Percentiles rank a stretch among this genome's conserved stretches.
phyloP scores from a whole-genome alignment of 352 stramenopile genomes.

The Phytophthora macrochlamydospora region DNA sequence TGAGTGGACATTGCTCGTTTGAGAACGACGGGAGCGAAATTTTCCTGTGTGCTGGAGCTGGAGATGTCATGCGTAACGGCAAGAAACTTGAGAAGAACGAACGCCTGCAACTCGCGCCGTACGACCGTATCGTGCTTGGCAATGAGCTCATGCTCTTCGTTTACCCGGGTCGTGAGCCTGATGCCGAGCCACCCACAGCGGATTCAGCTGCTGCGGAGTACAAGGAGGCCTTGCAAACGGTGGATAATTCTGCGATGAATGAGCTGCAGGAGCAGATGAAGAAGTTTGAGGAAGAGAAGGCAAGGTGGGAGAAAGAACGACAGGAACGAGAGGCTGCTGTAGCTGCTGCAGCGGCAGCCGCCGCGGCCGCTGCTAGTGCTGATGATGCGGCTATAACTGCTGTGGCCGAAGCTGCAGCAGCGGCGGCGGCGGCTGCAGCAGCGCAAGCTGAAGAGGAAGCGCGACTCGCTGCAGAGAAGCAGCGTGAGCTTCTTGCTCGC shows the following conservation, averaged over 20 bases:
- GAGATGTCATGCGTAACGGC: slow-evolving; percentile 90
- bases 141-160: slow-evolving; percentile 90
- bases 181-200: slow-evolving; percentile 65
- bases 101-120: slow-evolving; percentile 52
- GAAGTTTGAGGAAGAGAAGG: slow-evolving; percentile 90
- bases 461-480: slow-evolving; percentile 40
- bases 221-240: slow-evolving; percentile 80
- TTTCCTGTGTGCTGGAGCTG: slow-evolving; percentile 68
- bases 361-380: slow-evolving; percentile 33
- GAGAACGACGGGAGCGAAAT: slow-evolving; percentile 53
- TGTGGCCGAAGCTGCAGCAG: slow-evolving; percentile 26
- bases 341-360: slow-evolving; percentile 26
- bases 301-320: slow-evolving; percentile 88
- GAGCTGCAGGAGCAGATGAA: slow-evolving; percentile 91
- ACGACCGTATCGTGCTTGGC: slow-evolving; percentile 84
- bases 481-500: slow-evolving; percentile 70
- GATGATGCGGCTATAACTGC: slow-evolving; percentile 22
- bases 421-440: slow-evolving; percentile 41
- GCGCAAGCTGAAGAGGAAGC: slow-evolving; percentile 45
- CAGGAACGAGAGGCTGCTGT: slow-evolving; percentile 46
- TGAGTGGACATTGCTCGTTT: slow-evolving; percentile 87
- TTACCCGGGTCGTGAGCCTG: slow-evolving; percentile 52
- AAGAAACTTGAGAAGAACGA: slow-evolving; percentile 59
- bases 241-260: slow-evolving; percentile 72
- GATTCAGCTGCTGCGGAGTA: slow-evolving; percentile 90